Evolutionary conservation across 2,329 filamentous ascomycete species (phyloP).

Genomic region (Sarocladiaceae sp.): DNA sequence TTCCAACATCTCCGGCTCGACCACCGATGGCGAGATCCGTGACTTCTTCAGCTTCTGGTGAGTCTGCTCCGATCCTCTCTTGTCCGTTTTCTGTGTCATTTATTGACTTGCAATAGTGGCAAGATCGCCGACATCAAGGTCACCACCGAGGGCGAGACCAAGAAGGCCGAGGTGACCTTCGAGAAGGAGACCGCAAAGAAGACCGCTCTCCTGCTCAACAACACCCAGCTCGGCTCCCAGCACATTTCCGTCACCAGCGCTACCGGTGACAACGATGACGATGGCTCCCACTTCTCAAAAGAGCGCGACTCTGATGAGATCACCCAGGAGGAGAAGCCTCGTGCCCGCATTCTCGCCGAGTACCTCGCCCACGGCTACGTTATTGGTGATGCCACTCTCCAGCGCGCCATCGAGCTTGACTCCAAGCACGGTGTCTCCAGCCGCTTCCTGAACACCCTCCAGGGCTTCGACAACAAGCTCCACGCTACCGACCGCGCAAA

Average conservation of each 20-base stretch:
- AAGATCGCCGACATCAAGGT: constrained; percentile 86
- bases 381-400: constrained; percentile 69
- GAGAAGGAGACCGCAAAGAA: constrained; percentile 96
- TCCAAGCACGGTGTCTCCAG: constrained; percentile 79
- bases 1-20: constrained; percentile 79
- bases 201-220: constrained; percentile 93
- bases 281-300: constrained; percentile 50
- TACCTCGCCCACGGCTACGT: constrained; percentile 95
- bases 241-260: constrained; percentile 72
- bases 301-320: constrained; percentile 65
- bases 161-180: constrained; percentile 89
- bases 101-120: constrained; percentile 53
- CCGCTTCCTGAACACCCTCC: constrained; percentile 74
- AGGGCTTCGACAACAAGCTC: constrained; percentile 77
- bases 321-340: constrained; percentile 94
- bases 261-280: constrained; percentile 62
- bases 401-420: constrained; percentile 83
- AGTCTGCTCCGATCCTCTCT: constrained; percentile 19
- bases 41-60: constrained; percentile 98
- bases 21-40: constrained; percentile 83
- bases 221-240: constrained; percentile 86
- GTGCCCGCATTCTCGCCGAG: constrained; percentile 88
- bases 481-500: constrained; percentile 84
- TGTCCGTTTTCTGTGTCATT: not conserved
- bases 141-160: constrained; percentile 61